Base-by-base conservation (phyloP, 2,329 filamentous ascomycete genomes). In the Monosporascus sp. region DNA sequence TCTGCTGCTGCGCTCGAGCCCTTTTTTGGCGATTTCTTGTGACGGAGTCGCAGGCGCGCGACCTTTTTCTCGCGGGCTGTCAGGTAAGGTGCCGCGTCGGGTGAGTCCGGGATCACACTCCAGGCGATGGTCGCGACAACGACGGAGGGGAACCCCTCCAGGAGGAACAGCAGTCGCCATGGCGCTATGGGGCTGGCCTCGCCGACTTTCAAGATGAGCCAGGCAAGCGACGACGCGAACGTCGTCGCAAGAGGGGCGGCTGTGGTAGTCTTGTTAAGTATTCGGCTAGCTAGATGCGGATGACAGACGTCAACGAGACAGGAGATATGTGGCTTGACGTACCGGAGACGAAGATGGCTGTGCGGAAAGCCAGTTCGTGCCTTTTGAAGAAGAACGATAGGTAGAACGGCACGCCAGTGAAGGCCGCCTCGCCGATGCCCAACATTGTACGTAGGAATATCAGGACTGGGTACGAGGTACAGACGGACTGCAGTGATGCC, bases 111-210 rank as follows among this genome's bases (percentile, higher is more conserved):
- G 49, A 96, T 84, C 64, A 86, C 75, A 51, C 78, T 75, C 86
- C 85, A 96, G 14, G 89, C 88, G 58, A 86, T 77, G 0, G 88
- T 82, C 6, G 89, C 86, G 14, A 89, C 81, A 8, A 96, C 57
- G 44, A 95, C 80, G 26, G 88, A 91, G 1, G 91, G 91, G 55
- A 95, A 93, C 1, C 91, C 91, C 69, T 96, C 91, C 14, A 93
- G 62, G 7, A 96, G 78, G 64, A 96, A 95, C 28, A 96, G 77
- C 2, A 92, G 78, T n/a, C 91, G 81, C 91, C 91, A 96, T 4
- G 88, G 84, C 0, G 89, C 88, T 49, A 96, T 85, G 17, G 87
- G 87, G 1, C 81, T 76, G 55, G 77, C 65, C 48, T 81, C 73
- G 49, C 84, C 89, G 15, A 91, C 63, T 62, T 82, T 84, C 49